A percentile compares a stretch with the other conserved stretches of the same genome.
Evolutionary conservation across 352 stramenopile species (phyloP).

Genomic region (Saprolegnia diclina): DNA sequence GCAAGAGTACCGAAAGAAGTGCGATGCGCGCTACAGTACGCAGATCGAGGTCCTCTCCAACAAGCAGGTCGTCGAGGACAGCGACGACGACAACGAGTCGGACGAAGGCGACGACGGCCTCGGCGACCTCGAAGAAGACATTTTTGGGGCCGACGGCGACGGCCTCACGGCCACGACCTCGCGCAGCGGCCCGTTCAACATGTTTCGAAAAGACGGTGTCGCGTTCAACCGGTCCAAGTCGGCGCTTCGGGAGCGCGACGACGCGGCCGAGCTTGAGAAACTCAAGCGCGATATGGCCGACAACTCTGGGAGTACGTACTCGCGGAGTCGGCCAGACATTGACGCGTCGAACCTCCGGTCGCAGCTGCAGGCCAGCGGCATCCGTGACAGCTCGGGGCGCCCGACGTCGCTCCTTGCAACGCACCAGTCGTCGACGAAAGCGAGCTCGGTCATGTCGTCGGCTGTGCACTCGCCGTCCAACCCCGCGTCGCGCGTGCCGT

Average conservation of each 20-base stretch:
- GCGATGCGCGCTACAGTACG: constrained; percentile 75
- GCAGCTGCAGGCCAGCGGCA: constrained; percentile 66
- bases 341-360: constrained; percentile 55
- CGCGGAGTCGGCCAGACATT: constrained; percentile 46
- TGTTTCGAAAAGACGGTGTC: constrained; percentile 69
- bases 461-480: constrained; percentile 59
- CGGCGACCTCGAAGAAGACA: constrained; percentile 72
- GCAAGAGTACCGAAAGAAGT: constrained; percentile 81
- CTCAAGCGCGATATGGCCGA: constrained; percentile 78
- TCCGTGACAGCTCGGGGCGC: constrained; percentile 42
- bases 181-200: constrained; percentile 62
- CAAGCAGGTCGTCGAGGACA: constrained; percentile 54
- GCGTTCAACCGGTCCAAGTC: constrained; percentile 73
- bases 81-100: constrained; percentile 64
- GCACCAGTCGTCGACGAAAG: constrained; percentile 26
- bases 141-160: constrained; percentile 38
- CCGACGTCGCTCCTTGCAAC: constrained; percentile 7
- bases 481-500: constrained; percentile 55
- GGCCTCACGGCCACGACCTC: constrained; percentile 45
- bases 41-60: constrained; percentile 77
- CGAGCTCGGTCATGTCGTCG: constrained; percentile 53
- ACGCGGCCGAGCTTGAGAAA: constrained; percentile 66
- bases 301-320: constrained; percentile 29
- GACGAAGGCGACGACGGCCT: constrained; percentile 55
- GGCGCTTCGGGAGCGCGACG: constrained; percentile 64